Evolutionary conservation across 2,329 filamentous ascomycete genomes (phyloP).

Genomic region (Colletotrichum scovillei): DNA sequence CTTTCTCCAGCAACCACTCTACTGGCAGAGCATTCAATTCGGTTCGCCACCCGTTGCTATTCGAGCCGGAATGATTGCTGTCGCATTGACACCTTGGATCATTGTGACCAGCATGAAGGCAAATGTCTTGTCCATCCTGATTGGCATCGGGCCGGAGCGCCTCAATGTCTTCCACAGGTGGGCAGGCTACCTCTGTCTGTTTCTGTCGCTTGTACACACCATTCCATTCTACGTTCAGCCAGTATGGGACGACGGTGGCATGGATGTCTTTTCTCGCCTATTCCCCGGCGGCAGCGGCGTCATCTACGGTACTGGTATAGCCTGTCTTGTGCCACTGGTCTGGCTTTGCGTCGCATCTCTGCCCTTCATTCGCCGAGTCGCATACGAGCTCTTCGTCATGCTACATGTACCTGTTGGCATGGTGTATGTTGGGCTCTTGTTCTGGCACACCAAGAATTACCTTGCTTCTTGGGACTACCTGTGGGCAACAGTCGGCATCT

Average conservation of each 20-base stretch:
- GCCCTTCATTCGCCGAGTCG: conserved; percentile 78
- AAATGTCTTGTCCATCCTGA: conserved; percentile 85
- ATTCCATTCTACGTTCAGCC: conserved; percentile 92
- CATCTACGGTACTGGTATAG: conserved; percentile 87
- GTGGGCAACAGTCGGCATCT: conserved; percentile 83
- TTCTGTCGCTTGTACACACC: conserved; percentile 85
- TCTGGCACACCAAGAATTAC: conserved; percentile 97
- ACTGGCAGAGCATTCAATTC: conserved; percentile 86
- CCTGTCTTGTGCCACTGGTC: conserved; percentile 81
- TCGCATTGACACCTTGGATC: conserved; percentile 94
- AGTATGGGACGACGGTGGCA: conserved; percentile 82
- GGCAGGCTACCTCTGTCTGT: conserved; percentile 87
- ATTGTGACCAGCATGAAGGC: conserved; percentile 90
- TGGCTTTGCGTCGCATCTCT: conserved; percentile 90
- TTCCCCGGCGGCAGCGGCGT: conserved; percentile 74
- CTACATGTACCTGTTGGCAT: conserved; percentile 86
- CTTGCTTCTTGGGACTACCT: conserved; percentile 92
- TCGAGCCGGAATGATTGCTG: conserved; percentile 89
- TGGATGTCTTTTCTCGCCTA: conserved; percentile 75
- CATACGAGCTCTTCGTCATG: conserved; percentile 88
- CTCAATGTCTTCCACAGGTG: conserved; percentile 94
- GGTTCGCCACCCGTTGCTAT: conserved; percentile 91
- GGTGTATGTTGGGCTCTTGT: conserved; percentile 84
- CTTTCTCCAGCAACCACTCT: conserved; percentile 89
- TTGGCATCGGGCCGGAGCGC: conserved; percentile 91